Percentiles rank a stretch among this genome's conserved stretches.
These are phyloP conservation scores for Porogramme epimiltina DNA, from an alignment of 1,284 basidiomycete species.

Conservation along the genomic window DNA sequence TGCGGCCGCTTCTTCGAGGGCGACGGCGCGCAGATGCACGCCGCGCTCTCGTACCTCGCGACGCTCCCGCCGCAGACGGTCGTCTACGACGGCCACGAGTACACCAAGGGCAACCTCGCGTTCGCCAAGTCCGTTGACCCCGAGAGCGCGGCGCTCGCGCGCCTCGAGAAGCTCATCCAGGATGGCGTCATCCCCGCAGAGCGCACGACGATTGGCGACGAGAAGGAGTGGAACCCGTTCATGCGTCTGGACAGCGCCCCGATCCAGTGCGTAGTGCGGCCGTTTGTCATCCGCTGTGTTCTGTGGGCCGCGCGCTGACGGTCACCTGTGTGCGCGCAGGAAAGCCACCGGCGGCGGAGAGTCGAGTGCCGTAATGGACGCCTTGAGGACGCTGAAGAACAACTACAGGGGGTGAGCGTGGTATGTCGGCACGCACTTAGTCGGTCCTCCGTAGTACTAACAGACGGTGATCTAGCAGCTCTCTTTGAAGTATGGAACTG, in stretches of 20 bases:
- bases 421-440: neutral
- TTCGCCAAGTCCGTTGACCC: slow-evolving; percentile 74
- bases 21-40: slow-evolving; percentile 82
- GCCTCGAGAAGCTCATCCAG: slow-evolving; percentile 55
- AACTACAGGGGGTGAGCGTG: slow-evolving; percentile 56
- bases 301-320: slow-evolving; percentile 2
- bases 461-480: no score
- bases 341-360: slow-evolving; percentile 50
- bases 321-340: slow-evolving; percentile 30
- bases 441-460: neutral
- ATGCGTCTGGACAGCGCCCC: slow-evolving; percentile 67
- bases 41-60: slow-evolving; percentile 75
- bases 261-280: slow-evolving; percentile 50
- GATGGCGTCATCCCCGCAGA: slow-evolving; percentile 68
- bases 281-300: neutral
- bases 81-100: slow-evolving; percentile 93
- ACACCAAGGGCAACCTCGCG: slow-evolving; percentile 70
- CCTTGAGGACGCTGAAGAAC: slow-evolving; percentile 85
- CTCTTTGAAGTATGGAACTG: no score
- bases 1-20: slow-evolving; percentile 99
- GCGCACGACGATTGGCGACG: slow-evolving; percentile 82
- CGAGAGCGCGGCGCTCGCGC: slow-evolving; percentile 53
- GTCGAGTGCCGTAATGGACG: slow-evolving; percentile 68
- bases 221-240: slow-evolving; percentile 87
- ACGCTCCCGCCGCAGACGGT: slow-evolving; percentile 81